Evolutionary conservation across 2,329 filamentous ascomycete species (phyloP).

Genomic region (Xylaria sp.): DNA sequence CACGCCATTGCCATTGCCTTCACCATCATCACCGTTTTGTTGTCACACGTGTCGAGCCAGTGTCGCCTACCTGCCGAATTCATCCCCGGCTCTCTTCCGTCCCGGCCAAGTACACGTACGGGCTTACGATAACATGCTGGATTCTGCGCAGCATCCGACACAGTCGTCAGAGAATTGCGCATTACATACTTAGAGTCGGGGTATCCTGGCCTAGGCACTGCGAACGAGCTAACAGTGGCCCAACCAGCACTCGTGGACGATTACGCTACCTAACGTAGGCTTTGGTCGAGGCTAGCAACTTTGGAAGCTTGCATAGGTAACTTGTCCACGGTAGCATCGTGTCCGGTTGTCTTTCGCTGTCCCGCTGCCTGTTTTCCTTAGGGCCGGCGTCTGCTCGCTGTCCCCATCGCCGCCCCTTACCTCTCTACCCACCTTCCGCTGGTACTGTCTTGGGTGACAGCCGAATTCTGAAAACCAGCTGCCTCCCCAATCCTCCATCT

Average conservation of each 20-base stretch:
- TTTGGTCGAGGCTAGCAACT: conserved; percentile 10
- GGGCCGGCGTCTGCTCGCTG: conserved; percentile 2
- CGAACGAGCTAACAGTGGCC: background rate
- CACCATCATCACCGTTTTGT: conserved; percentile 3
- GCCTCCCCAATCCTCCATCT: background rate
- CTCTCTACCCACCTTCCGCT: conserved; percentile 11
- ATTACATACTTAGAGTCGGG: background rate
- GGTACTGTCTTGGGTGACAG: conserved; percentile 9
- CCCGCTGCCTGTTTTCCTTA: background rate
- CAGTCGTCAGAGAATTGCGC: background rate
- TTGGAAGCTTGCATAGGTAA: conserved; percentile 15
- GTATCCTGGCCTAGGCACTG: background rate
- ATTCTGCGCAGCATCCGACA: background rate
- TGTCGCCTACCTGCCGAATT: background rate
- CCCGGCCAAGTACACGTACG: background rate
- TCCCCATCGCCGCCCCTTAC: conserved; percentile 9
- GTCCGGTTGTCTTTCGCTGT: background rate
- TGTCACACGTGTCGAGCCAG: too few species aligned
- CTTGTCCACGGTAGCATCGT: conserved; percentile 20
- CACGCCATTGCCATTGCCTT: background rate
- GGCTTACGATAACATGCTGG: background rate
- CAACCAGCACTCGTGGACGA: conserved; percentile 14
- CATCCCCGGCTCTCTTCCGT: background rate
- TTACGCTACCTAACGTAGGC: conserved; percentile 15
- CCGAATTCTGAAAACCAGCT: background rate